A percentile compares a stretch with the other conserved stretches of the same genome.
These are phyloP conservation scores for Pythium phragmitis DNA, from an alignment of 352 stramenopile species.

Conservation along the genomic window DNA sequence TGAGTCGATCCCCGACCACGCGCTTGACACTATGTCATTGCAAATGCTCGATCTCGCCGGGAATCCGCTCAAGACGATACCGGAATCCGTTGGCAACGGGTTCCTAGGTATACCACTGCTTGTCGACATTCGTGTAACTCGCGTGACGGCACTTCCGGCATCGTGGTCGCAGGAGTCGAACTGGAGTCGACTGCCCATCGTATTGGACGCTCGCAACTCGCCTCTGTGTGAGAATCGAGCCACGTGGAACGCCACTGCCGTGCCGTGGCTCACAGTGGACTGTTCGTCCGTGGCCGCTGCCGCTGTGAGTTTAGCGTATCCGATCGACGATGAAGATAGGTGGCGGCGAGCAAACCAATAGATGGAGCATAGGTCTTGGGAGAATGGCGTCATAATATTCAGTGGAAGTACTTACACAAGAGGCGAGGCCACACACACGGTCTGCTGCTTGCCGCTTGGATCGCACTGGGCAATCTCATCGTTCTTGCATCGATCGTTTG, in stretches of 20 bases:
- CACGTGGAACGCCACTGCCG: neutral
- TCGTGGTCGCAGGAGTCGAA: neutral
- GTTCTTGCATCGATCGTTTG: conserved; percentile 15
- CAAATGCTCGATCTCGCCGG: neutral
- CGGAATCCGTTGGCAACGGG: neutral
- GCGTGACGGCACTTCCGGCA: neutral
- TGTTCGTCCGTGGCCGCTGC: neutral
- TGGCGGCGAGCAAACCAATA: conserved; percentile 1
- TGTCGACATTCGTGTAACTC: neutral
- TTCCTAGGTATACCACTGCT: too few relatives aligned
- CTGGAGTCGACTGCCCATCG: neutral
- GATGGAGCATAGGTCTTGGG: neutral
- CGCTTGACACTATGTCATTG: neutral
- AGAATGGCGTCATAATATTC: neutral
- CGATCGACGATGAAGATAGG: neutral
- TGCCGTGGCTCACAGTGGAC: neutral
- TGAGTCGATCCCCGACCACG: neutral
- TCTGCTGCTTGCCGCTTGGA: conserved; percentile 15
- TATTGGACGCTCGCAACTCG: too few relatives aligned
- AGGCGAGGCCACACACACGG: conserved; percentile 2
- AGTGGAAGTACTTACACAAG: neutral
- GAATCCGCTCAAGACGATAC: neutral
- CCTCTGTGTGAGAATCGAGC: neutral
- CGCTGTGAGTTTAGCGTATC: neutral
- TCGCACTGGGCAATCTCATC: conserved; percentile 20